A percentile compares a stretch with the other conserved stretches of the same genome.
These are phyloP conservation scores for Dimocarpus longan DNA, from an alignment of 345 rosid species.

Conservation along the genomic window DNA sequence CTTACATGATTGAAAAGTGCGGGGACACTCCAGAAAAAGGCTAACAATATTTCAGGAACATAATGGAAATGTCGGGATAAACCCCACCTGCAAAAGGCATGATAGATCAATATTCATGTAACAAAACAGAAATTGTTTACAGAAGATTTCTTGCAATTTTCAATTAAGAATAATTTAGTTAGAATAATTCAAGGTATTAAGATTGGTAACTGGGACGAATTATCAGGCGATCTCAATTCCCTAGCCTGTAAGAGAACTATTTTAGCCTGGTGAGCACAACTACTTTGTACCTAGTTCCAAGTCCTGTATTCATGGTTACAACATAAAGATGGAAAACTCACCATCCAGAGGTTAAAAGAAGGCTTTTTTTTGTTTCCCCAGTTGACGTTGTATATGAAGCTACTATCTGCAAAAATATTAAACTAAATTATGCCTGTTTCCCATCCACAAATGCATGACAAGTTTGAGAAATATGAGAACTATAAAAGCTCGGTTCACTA, in stretches of 20 bases:
- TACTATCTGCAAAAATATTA: conserved; percentile 51
- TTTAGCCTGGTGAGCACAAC: not conserved
- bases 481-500: too few species aligned
- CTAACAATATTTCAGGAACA: conserved; percentile 84
- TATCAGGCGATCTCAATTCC: too few species aligned
- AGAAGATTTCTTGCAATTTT: too few species aligned
- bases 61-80: conserved; percentile 94
- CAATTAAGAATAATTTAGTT: too few species aligned
- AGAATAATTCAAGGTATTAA: too few species aligned
- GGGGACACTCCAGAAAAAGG: conserved; percentile 74
- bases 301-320: not conserved
- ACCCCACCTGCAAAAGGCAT: conserved; percentile 74
- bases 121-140: not conserved
- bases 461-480: too few species aligned
- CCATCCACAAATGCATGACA: too few species aligned
- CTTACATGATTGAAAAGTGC: conserved; percentile 87
- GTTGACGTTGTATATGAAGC: conserved; percentile 79
- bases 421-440: not conserved
- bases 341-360: conserved; percentile 98
- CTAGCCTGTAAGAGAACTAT: too few species aligned
- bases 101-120: not conserved
- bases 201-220: too few species aligned
- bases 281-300: not conserved
- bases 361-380: conserved; percentile 86
- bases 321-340: conserved; percentile 33